Base-by-base conservation (phyloP, 73 alveolate species). In the Paramecium octaurelia region DNA sequence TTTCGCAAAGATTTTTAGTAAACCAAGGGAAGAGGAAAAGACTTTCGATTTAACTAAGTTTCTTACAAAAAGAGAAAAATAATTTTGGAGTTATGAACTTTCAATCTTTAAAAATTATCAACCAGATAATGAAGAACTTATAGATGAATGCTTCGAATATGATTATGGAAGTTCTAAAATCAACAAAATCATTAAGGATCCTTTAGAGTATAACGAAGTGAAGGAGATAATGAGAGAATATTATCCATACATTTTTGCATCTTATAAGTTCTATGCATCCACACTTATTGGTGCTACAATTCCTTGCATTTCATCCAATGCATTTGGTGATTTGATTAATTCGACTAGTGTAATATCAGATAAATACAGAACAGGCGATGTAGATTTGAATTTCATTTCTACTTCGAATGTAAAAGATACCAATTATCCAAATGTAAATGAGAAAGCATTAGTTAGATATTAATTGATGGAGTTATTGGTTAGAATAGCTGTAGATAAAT, bases 71-170 rank as follows among this genome's bases (percentile, higher is more conserved):
- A 42, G 57, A 18, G 58, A 64, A 46, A 83, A 89, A 24, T 6
- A 54, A 54, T 23, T 42, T 29, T 89, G 94, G 94, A 77, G 88
- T 71, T 70, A 43, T 46, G 94, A 83, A 29, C 92, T 84, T 42
- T 96, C 98, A 16, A 93, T 97, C 3, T 97, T 97, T 77, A 87
- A 94, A 48, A 95, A 93, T 54, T 96, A 94, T 75, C 58, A 86
- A 84, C 94, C 93, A 10, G 98, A 97, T 69, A 93, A 86, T 34
- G 93, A 90, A 8, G 96, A 89, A 16, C 8, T 96, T 18, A 90
- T 96, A 20, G 89, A 96, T 20, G 93, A 93, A 44, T 97, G 99
- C 92, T 97, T 97, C 71, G 99, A 97, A 36, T 59, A 85, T 36
- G 99, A 97, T 80, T 97, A 97, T 95, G 76, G 86, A 10, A 59